Conservation (phyloP, 78 protist species). For the Neovahlkampfia damariscottae region DNA sequence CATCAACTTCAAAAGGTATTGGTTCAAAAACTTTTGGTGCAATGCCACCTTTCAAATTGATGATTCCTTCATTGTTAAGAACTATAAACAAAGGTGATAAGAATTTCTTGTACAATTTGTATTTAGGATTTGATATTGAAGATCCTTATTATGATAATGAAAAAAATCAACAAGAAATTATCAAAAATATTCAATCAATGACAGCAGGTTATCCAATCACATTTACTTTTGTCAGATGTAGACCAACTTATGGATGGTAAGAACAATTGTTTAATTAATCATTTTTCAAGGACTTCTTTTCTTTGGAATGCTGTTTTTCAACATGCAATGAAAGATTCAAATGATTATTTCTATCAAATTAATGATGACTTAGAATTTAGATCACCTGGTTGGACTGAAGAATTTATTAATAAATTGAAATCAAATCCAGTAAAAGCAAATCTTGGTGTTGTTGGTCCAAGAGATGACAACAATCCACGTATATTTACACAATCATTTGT, state of each 20-base stretch:
- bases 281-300: not conserved
- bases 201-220: not conserved
- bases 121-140: not conserved
- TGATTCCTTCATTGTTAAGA: not conserved
- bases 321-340: not conserved
- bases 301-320: not conserved
- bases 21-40: not conserved
- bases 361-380: conserved; percentile 11
- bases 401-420: not conserved
- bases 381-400: conserved; percentile 8
- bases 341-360: conserved; percentile 12
- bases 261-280: no score
- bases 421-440: not conserved
- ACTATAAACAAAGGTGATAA: not conserved
- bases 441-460: conserved; percentile 1
- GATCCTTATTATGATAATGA: not conserved
- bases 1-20: not conserved
- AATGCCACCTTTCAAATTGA: not conserved
- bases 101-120: not conserved
- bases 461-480: conserved; percentile 1
- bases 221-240: not conserved
- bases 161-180: not conserved
- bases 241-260: not conserved
- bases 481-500: conserved; percentile 12
- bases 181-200: not conserved